These are phyloP conservation scores for Brassica cretica DNA, from an alignment of 345 rosid genomes.

Conservation along the genomic window DNA sequence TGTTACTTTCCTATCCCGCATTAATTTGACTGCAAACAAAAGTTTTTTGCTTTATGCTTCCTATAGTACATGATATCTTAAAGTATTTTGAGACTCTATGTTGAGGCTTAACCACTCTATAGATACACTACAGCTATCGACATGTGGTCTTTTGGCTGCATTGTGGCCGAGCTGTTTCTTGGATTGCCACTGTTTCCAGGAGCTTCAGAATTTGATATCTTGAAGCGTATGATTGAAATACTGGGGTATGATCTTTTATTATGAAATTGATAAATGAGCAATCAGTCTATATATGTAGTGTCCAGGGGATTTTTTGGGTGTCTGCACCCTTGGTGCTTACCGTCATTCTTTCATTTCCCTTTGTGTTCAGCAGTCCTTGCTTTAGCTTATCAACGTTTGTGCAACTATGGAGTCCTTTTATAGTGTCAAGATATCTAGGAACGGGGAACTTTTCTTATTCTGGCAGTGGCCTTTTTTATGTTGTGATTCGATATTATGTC, in stretches of 20 bases:
- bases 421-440: slow-evolving; percentile 19
- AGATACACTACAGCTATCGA: slow-evolving; percentile 98
- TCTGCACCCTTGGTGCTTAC: slow-evolving; percentile 12
- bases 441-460: slow-evolving; percentile 22
- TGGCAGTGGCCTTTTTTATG: background rate
- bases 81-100: slow-evolving; percentile 15
- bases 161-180: slow-evolving; percentile 97
- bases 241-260: slow-evolving; percentile 66
- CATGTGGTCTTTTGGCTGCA: slow-evolving; percentile 99
- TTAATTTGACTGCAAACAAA: slow-evolving; percentile 13
- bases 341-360: slow-evolving; percentile 4
- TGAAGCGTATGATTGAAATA: slow-evolving; percentile 85
- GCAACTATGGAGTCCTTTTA: slow-evolving; percentile 16
- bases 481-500: slow-evolving; percentile 32
- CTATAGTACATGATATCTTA: slow-evolving; percentile 13
- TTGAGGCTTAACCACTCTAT: slow-evolving; percentile 49
- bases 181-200: slow-evolving; percentile 99
- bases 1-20: background rate
- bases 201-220: slow-evolving; percentile 96
- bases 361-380: slow-evolving; percentile 8
- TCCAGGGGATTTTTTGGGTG: slow-evolving; percentile 5
- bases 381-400: slow-evolving; percentile 15
- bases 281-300: background rate
- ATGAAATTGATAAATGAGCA: slow-evolving; percentile 16
- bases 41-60: background rate